phyloP scores from a whole-genome alignment of 192 early-diverging fungal genomes.

The Podila horticola region DNA sequence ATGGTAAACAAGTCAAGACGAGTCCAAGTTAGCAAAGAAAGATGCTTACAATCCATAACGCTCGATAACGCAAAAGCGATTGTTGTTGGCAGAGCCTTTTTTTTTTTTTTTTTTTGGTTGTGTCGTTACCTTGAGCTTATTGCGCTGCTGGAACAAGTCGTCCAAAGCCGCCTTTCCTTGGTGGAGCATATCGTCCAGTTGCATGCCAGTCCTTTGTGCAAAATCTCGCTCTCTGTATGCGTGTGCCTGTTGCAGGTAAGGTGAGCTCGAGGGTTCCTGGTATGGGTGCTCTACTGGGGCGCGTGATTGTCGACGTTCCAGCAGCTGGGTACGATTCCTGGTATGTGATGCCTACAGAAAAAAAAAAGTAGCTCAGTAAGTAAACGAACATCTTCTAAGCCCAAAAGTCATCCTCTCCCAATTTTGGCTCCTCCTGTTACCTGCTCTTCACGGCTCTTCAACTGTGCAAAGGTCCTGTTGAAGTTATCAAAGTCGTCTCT shows the following conservation, averaged over 20 bases:
- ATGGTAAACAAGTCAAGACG: slow-evolving; percentile 1
- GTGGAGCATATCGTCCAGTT: slow-evolving; percentile 64
- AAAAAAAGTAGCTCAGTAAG: not conserved
- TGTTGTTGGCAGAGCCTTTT: not conserved
- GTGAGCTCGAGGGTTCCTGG: slow-evolving; percentile 56
- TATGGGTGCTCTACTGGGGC: slow-evolving; percentile 47
- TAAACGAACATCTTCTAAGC: not conserved
- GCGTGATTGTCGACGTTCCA: slow-evolving; percentile 56
- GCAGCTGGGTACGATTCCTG: slow-evolving; percentile 57
- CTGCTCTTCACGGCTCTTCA: slow-evolving; percentile 61
- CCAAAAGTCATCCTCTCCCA: not conserved
- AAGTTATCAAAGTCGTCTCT: slow-evolving; percentile 59
- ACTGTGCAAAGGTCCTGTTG: slow-evolving; percentile 55
- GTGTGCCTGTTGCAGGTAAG: slow-evolving; percentile 52
- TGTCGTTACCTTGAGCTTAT: slow-evolving; percentile 60
- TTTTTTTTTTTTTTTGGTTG: not conserved
- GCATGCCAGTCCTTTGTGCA: slow-evolving; percentile 55
- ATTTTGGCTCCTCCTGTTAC: slow-evolving; percentile 7
- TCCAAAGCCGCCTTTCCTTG: slow-evolving; percentile 60
- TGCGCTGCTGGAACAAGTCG: slow-evolving; percentile 65
- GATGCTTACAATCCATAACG: not conserved
- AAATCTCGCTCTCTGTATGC: slow-evolving; percentile 58
- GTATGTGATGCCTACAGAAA: slow-evolving; percentile 32
- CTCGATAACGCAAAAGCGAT: not conserved
- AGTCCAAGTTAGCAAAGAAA: too few relatives aligned